Conservation (phyloP, 441 rosid species). For the Croton laevigatus region DNA sequence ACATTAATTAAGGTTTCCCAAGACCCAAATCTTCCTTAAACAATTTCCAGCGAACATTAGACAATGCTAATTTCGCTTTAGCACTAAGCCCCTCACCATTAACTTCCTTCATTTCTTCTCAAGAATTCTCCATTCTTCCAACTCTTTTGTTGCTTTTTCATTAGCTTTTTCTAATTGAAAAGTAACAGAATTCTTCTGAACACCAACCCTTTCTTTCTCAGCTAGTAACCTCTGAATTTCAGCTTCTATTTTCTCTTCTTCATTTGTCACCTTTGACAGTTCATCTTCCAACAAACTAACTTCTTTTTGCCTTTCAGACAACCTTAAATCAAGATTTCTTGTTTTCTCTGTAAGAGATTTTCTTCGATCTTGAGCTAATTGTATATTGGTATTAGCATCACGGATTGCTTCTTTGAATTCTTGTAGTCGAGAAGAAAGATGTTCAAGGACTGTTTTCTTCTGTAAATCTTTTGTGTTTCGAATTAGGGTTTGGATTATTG, state of each 20-base stretch:
- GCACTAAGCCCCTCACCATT: slow-evolving; percentile 11
- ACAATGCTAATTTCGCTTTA: slow-evolving; percentile 13
- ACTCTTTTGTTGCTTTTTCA: slow-evolving; percentile 9
- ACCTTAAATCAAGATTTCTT: too few relatives aligned
- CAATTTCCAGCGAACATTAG: slow-evolving; percentile 18
- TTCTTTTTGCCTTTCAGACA: too few relatives aligned
- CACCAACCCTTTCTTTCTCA: background rate
- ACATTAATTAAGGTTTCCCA: background rate
- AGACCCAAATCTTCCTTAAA: slow-evolving; percentile 20
- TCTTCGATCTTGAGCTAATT: background rate
- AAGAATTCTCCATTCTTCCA: slow-evolving; percentile 16
- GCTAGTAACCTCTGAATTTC: too few relatives aligned
- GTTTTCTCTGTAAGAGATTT: background rate
- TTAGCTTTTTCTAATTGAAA: slow-evolving; percentile 8
- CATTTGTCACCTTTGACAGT: slow-evolving; percentile 12
- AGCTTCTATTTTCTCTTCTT: slow-evolving; percentile 10
- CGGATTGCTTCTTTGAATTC: background rate
- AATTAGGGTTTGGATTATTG: background rate
- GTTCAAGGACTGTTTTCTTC: background rate
- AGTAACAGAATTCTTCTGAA: slow-evolving; percentile 9
- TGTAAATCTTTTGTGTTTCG: background rate
- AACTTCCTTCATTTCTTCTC: slow-evolving; percentile 9
- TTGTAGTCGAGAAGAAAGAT: background rate
- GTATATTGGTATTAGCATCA: background rate
- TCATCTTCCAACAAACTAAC: slow-evolving; percentile 7